Conservation (phyloP, 1,284 basidiomycete genomes). For the Irpex sp. region DNA sequence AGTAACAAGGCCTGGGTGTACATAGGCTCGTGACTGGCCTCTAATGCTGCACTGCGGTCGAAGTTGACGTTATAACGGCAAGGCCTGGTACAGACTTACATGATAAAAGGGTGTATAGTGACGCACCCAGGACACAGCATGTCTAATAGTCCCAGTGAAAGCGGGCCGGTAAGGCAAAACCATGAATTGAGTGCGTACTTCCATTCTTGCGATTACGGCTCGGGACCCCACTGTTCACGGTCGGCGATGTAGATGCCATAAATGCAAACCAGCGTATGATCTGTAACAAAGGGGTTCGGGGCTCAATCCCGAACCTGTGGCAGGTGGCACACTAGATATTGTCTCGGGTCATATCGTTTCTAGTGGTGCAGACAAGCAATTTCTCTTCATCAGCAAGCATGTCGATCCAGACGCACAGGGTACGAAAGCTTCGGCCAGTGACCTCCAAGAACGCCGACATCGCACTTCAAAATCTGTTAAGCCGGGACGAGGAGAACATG, state of each 20-base stretch:
- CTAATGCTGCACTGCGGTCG: conserved; percentile 71
- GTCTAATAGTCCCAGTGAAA: conserved; percentile 40
- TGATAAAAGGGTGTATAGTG: conserved; percentile 81
- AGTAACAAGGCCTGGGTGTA: conserved; percentile 38
- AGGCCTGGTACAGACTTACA: conserved; percentile 81
- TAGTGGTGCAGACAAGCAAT: conserved; percentile 42
- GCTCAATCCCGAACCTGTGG: conserved; percentile 30
- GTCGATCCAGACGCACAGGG: conserved; percentile 75
- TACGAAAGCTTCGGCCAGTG: conserved; percentile 42
- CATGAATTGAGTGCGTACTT: conserved; percentile 64
- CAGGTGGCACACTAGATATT: conserved; percentile 69
- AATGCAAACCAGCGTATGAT: conserved; percentile 59
- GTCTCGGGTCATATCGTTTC: conserved; percentile 71
- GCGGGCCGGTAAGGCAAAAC: conserved; percentile 77
- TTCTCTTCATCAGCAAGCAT: conserved; percentile 55
- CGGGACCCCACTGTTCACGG: conserved; percentile 33
- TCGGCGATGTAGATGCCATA: conserved; percentile 41
- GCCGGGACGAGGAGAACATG: conserved; percentile 62
- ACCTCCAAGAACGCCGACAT: conserved; percentile 51
- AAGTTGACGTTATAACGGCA: conserved; percentile 82
- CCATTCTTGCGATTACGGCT: conserved; percentile 1
- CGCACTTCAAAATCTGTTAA: conserved; percentile 54
- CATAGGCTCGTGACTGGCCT: conserved; percentile 80
- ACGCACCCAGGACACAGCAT: conserved; percentile 77
- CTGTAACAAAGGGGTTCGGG: conserved; percentile 67